Base-by-base conservation (phyloP, 2,329 filamentous ascomycete genomes). In the Cladosporium colombiae region DNA sequence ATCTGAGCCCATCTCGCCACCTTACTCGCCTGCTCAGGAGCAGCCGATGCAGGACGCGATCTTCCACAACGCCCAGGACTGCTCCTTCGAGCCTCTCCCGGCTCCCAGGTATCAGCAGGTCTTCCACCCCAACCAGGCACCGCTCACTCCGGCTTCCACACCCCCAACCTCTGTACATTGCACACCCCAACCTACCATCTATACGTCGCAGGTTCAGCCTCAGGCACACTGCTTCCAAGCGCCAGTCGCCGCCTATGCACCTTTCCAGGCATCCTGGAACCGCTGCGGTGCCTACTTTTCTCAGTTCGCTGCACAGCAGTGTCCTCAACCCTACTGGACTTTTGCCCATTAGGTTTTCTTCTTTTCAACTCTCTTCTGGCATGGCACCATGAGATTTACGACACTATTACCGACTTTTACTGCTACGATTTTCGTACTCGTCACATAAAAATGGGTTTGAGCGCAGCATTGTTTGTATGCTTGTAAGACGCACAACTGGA, bases 1-100 rank as follows among this genome's bases (percentile, higher is more conserved):
- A 66, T 81, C 78, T 57, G 83, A 76, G 74, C 77, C 81, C 13
- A 74, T 76, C 18, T 76, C 80, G 14, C 74, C 80, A 55, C 77
- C 78, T n/a, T 79, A 80, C 71, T 76, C 74, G 61, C 79, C 81
- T 8, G 74, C 77, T 46, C 77, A 78, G 65, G 77, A 79, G 68
- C 53, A 68, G 46, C n/a, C 52, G 3, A 49, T 53, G 4, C 62
- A 65, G 52, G 62, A 65, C 23, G 25, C 62, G 7, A 13, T 52
- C 21, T 65, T 59, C 62, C 56, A 49, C 40, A 60, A 65, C 44
- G 62, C 21, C 23, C 62, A 58, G 18, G 62, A 65, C 13, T 65
- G 55, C 37, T 65, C 66, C 23, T 68, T 75, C 66, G 73, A 75
- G 50, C 68, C 68, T 14, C 68, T 75, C 44, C 72, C 74, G 23